These are phyloP conservation scores for Brassica hybrid DNA, from an alignment of 441 rosid genomes.

Conservation along the genomic window DNA sequence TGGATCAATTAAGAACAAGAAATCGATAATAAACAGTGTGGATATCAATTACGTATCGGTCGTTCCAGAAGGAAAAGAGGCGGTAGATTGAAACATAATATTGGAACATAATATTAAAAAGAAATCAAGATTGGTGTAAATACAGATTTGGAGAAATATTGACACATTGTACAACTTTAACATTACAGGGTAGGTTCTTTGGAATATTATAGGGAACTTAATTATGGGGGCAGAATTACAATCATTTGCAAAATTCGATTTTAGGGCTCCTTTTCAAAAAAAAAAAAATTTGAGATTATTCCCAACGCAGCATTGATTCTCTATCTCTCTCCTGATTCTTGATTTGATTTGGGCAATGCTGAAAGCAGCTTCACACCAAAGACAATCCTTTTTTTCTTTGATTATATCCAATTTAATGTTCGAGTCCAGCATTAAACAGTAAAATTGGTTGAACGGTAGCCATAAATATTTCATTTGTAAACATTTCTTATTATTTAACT, in stretches of 20 bases:
- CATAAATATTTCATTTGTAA: slow-evolving; percentile 14
- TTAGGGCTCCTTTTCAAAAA: slow-evolving; percentile 16
- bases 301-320: slow-evolving; percentile 42
- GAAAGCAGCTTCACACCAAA: slow-evolving; percentile 45
- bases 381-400: background rate
- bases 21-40: background rate
- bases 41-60: slow-evolving; percentile 5
- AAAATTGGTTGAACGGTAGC: slow-evolving; percentile 15
- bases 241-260: slow-evolving; percentile 38
- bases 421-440: slow-evolving; percentile 30
- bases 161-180: slow-evolving; percentile 34
- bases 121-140: slow-evolving; percentile 8
- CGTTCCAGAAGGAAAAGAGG: slow-evolving; percentile 32
- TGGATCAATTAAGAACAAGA: background rate
- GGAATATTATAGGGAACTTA: slow-evolving; percentile 23
- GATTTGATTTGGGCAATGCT: slow-evolving; percentile 36
- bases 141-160: slow-evolving; percentile 24
- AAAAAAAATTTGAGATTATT: slow-evolving; percentile 31
- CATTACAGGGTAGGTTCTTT: slow-evolving; percentile 24
- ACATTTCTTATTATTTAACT: slow-evolving; percentile 6
- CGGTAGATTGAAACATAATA: background rate
- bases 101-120: slow-evolving; percentile 19
- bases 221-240: slow-evolving; percentile 24
- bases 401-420: slow-evolving; percentile 33
- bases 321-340: background rate